Percentiles rank a stretch among this genome's conserved stretches.
Conservation (phyloP, 1,284 basidiomycete species). For the Boletus hoseneyae region DNA sequence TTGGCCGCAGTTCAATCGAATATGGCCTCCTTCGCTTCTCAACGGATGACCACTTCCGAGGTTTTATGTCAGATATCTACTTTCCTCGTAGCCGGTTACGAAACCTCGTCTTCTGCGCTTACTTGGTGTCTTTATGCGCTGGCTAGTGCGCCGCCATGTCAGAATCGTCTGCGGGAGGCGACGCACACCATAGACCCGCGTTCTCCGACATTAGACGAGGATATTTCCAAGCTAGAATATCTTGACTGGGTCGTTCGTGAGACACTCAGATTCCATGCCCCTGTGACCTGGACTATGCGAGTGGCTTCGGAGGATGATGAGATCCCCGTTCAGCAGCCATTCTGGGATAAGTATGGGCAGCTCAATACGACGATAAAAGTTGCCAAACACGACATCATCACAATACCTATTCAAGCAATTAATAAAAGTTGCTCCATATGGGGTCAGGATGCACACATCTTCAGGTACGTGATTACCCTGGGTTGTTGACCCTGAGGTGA, state of each 20-base stretch:
- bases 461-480: slow-evolving; percentile 43
- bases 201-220: slow-evolving; percentile 25
- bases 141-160: slow-evolving; percentile 48
- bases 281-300: slow-evolving; percentile 65
- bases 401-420: slow-evolving; percentile 60
- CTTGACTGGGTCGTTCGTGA: slow-evolving; percentile 58
- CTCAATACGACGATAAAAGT: slow-evolving; percentile 39
- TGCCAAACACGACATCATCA: slow-evolving; percentile 56
- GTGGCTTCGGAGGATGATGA: slow-evolving; percentile 52
- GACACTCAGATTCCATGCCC: slow-evolving; percentile 59
- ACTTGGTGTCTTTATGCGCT: slow-evolving; percentile 75
- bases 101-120: slow-evolving; percentile 59
- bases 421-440: slow-evolving; percentile 61
- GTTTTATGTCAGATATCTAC: slow-evolving; percentile 76
- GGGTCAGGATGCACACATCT: slow-evolving; percentile 65
- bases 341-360: slow-evolving; percentile 32
- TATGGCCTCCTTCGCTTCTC: slow-evolving; percentile 43
- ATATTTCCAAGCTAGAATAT: slow-evolving; percentile 31
- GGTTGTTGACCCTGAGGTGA: slow-evolving; percentile 17
- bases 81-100: slow-evolving; percentile 68
- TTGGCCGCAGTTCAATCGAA: slow-evolving; percentile 54
- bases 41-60: slow-evolving; percentile 63
- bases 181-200: slow-evolving; percentile 28
- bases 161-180: slow-evolving; percentile 56
- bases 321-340: slow-evolving; percentile 51